A percentile compares a stretch with the other conserved stretches of the same genome.
These are phyloP conservation scores for Calonectria pauciramosa DNA, from an alignment of 2,329 filamentous ascomycete genomes.

Conservation along the genomic window DNA sequence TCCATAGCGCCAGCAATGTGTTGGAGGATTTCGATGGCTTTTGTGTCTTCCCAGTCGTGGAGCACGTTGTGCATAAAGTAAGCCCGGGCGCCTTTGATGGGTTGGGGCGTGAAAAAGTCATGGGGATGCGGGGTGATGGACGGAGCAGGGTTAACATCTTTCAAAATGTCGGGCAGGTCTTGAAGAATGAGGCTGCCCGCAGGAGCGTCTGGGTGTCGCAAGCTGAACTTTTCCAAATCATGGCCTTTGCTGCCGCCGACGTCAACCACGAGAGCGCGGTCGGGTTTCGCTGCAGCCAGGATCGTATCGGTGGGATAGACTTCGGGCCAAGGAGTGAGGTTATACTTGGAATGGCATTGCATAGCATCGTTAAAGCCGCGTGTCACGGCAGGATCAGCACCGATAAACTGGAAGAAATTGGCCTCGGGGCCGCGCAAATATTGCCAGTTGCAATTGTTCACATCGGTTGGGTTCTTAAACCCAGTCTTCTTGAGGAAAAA, in stretches of 20 bases:
- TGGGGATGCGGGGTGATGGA: constrained; percentile 49
- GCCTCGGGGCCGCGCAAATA: constrained; percentile 43
- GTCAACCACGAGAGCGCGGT: constrained; percentile 49
- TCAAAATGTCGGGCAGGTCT: constrained; percentile 51
- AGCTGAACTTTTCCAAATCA: constrained; percentile 51
- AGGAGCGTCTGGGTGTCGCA: constrained; percentile 42
- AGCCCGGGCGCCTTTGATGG: constrained; percentile 54
- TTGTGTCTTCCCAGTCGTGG: constrained; percentile 63
- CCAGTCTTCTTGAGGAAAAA: constrained; percentile 49
- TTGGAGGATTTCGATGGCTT: constrained; percentile 50
- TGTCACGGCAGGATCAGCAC: constrained; percentile 44
- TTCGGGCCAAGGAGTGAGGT: constrained; percentile 53
- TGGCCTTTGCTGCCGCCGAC: constrained; percentile 55
- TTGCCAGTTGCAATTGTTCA: constrained; percentile 51
- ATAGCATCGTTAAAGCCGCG: constrained; percentile 53
- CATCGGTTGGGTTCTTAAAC: constrained; percentile 52
- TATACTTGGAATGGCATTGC: constrained; percentile 55
- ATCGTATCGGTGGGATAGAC: constrained; percentile 51
- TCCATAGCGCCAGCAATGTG: constrained; percentile 41
- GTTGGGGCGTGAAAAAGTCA: constrained; percentile 55
- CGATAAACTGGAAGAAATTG: constrained; percentile 51
- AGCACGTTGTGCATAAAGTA: constrained; percentile 64
- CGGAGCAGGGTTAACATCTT: constrained; percentile 37
- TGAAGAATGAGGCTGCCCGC: constrained; percentile 50
- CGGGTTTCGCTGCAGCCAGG: constrained; percentile 43